Conservation (phyloP, 208 protist species). For the Leishmania arabica region DNA sequence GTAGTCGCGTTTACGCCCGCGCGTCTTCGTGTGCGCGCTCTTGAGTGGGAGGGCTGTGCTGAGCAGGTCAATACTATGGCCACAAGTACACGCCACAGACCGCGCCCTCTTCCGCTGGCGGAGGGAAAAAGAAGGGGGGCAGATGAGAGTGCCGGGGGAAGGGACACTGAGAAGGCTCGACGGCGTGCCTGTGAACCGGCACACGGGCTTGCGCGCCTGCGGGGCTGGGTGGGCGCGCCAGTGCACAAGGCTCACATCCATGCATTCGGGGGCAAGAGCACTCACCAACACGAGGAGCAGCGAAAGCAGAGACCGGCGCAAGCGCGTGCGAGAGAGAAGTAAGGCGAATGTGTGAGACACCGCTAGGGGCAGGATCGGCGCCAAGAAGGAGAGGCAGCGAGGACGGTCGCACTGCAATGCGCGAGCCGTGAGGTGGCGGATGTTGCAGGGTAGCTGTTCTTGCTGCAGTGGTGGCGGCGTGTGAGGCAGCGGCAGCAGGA, state of each 20-base stretch:
- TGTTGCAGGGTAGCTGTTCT: too few species aligned
- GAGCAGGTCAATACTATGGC: not conserved
- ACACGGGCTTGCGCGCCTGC: not conserved
- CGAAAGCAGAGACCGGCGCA: not conserved
- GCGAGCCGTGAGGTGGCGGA: too few species aligned
- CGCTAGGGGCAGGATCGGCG: not conserved
- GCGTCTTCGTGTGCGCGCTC: not conserved
- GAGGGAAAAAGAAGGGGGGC: not conserved
- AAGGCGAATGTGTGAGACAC: not conserved
- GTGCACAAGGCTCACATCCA: not conserved
- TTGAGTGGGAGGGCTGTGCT: not conserved
- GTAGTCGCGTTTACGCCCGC: not conserved
- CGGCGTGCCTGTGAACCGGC: not conserved
- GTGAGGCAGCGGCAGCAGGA: not conserved
- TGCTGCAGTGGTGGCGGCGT: not conserved
- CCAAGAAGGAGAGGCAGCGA: not conserved
- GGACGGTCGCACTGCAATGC: not conserved
- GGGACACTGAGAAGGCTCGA: not conserved
- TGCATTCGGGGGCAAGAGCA: not conserved
- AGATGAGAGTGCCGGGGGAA: not conserved
- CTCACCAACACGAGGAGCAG: not conserved
- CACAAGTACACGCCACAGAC: not conserved
- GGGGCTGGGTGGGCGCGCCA: not conserved
- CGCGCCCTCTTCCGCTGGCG: not conserved
- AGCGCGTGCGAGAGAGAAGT: not conserved